Evolutionary conservation across 2,329 filamentous ascomycete species (phyloP).

Genomic region (Arthroderma uncinatum): DNA sequence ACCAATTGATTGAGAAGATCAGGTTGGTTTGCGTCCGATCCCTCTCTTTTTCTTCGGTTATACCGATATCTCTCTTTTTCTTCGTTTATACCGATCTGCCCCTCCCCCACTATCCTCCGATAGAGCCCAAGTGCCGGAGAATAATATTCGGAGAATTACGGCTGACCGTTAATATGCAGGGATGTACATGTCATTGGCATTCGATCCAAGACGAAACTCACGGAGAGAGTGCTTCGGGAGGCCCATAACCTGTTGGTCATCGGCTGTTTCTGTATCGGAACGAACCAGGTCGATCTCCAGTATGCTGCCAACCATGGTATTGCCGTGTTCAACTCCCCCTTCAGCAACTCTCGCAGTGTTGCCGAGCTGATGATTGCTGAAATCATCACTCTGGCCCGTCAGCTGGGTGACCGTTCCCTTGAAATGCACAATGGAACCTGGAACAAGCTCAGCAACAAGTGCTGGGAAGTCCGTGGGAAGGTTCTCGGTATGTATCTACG

Average conservation of each 20-base stretch:
- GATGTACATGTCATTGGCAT: conserved; percentile 97
- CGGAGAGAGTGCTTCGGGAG: conserved; percentile 67
- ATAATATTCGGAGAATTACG: neutral
- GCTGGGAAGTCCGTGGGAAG: conserved; percentile 98
- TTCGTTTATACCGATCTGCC: neutral
- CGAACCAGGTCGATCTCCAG: conserved; percentile 46
- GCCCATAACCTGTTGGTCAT: conserved; percentile 92
- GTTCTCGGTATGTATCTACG: conserved; percentile 59
- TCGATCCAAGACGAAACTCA: conserved; percentile 93
- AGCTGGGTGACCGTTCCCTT: conserved; percentile 82
- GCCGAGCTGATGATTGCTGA: conserved; percentile 92
- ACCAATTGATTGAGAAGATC: conserved; percentile 94
- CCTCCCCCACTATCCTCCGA: too few species aligned
- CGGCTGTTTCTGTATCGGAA: conserved; percentile 98
- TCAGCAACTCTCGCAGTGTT: conserved; percentile 93
- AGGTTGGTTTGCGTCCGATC: conserved; percentile 43
- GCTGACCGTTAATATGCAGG: conserved; percentile 35
- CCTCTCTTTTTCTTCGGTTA: neutral
- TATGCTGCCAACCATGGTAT: conserved; percentile 51
- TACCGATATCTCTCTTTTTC: neutral
- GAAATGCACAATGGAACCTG: conserved; percentile 91
- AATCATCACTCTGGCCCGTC: conserved; percentile 82
- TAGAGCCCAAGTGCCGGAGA: neutral
- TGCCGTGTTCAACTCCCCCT: conserved; percentile 97
- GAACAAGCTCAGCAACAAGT: conserved; percentile 95